Conservation (phyloP, 2,329 filamentous ascomycete species). For the Neonectria coccinea region DNA sequence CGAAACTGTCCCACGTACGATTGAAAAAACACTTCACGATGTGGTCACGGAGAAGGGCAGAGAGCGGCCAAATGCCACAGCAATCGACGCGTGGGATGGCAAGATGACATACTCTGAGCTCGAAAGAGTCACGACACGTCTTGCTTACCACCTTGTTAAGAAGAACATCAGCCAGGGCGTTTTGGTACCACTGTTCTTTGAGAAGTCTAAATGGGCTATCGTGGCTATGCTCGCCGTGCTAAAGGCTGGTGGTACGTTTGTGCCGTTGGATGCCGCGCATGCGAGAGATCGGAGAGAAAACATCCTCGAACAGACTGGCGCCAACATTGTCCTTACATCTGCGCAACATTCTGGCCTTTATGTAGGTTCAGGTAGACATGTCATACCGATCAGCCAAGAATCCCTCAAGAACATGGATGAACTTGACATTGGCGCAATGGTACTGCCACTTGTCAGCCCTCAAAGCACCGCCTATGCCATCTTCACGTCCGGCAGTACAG, state of each 20-base stretch:
- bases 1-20: constrained; percentile 6
- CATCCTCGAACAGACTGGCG: constrained; percentile 10
- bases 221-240: constrained; percentile 42
- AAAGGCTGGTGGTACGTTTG: constrained; percentile 44
- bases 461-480: constrained; percentile 51
- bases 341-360: background rate
- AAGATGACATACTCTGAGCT: constrained; percentile 18
- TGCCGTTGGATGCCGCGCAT: constrained; percentile 23
- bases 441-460: too few species aligned
- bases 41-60: background rate
- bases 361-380: background rate
- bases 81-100: constrained; percentile 10
- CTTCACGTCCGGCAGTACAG: constrained; percentile 68
- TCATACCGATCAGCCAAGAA: background rate
- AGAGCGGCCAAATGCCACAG: constrained; percentile 3
- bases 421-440: background rate
- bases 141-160: constrained; percentile 6
- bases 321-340: background rate
- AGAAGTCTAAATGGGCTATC: constrained; percentile 40
- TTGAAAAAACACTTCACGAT: constrained; percentile 13
- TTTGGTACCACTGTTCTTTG: constrained; percentile 48
- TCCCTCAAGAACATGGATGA: background rate
- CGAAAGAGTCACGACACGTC: background rate
- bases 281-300: constrained; percentile 2
- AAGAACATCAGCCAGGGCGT: background rate